Percentiles rank a stretch among this genome's conserved stretches.
Evolutionary conservation across 768 basidiomycete species (phyloP).

Genomic region (Rhizopogon vulgaris): DNA sequence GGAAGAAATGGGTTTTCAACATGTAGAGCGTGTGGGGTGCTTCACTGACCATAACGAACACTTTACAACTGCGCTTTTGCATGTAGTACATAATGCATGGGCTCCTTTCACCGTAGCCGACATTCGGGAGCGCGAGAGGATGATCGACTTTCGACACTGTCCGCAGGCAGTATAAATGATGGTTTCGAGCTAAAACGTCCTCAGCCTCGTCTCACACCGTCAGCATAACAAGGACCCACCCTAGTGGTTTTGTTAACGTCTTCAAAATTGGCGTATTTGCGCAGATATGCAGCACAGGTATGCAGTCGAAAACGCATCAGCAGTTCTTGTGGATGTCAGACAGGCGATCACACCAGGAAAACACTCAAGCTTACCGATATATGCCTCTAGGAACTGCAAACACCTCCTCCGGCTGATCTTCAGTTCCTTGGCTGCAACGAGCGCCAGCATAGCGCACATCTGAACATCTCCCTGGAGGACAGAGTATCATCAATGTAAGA

Average conservation of each 20-base stretch:
- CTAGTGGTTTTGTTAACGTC: constrained; percentile 47
- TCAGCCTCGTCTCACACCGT: background rate
- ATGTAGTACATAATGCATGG: constrained; percentile 52
- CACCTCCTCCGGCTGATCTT: constrained; percentile 36
- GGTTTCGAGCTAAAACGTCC: constrained; percentile 53
- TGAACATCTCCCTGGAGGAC: constrained; percentile 67
- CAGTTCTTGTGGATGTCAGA: constrained; percentile 39
- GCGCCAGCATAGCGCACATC: constrained; percentile 67
- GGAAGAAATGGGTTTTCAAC: constrained; percentile 5
- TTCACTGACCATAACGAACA: constrained; percentile 71
- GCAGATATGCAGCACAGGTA: constrained; percentile 66
- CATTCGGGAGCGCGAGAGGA: constrained; percentile 31
- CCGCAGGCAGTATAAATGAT: constrained; percentile 66
- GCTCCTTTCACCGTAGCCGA: constrained; percentile 30
- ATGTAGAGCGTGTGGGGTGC: background rate
- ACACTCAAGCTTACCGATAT: constrained; percentile 52
- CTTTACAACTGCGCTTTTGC: constrained; percentile 38
- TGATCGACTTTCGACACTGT: constrained; percentile 58
- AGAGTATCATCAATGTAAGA: background rate
- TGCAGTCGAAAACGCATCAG: constrained; percentile 57
- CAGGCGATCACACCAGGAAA: background rate
- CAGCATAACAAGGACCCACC: constrained; percentile 30
- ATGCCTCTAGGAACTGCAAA: constrained; percentile 58
- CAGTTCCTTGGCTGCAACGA: constrained; percentile 59
- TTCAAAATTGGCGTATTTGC: constrained; percentile 53